Evolutionary conservation across 441 rosid species (phyloP).

Genomic region (Adansonia grandidieri): DNA sequence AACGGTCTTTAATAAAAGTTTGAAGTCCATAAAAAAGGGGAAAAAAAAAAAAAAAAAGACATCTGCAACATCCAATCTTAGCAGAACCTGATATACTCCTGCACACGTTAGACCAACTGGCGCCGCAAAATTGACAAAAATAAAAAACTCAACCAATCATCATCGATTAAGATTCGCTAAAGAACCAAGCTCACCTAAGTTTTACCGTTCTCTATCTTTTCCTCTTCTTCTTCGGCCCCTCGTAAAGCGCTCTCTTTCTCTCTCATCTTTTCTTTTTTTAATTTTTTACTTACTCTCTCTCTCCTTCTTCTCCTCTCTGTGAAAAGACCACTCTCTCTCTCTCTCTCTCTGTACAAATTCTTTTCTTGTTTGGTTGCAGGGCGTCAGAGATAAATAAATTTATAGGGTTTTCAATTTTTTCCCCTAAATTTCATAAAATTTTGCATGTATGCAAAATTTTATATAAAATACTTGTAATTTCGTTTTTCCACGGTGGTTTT

Average conservation of each 20-base stretch:
- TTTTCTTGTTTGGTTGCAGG: constrained; percentile 29
- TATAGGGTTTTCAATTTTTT: constrained; percentile 39
- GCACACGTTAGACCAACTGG: neutral
- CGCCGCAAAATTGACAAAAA: too few relatives aligned
- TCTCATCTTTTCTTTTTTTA: neutral
- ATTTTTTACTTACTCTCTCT: neutral
- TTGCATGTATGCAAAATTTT: neutral
- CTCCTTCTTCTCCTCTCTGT: neutral
- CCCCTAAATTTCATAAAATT: neutral
- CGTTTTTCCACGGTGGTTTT: constrained; percentile 33
- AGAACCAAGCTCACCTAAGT: constrained; percentile 21
- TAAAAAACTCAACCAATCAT: neutral
- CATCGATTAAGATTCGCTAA: neutral
- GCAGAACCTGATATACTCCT: neutral
- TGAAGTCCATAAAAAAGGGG: neutral
- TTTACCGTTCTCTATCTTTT: neutral
- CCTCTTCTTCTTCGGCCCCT: constrained; percentile 20
- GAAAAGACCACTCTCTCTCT: neutral
- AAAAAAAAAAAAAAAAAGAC: neutral
- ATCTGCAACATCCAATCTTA: constrained; percentile 12
- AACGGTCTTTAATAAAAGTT: neutral
- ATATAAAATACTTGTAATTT: neutral
- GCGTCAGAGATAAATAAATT: constrained; percentile 22
- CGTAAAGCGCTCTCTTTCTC: constrained; percentile 14
- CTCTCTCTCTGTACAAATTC: neutral